Conservation (phyloP, 2,329 filamentous ascomycete species). For the Sporothrix curviconia region DNA sequence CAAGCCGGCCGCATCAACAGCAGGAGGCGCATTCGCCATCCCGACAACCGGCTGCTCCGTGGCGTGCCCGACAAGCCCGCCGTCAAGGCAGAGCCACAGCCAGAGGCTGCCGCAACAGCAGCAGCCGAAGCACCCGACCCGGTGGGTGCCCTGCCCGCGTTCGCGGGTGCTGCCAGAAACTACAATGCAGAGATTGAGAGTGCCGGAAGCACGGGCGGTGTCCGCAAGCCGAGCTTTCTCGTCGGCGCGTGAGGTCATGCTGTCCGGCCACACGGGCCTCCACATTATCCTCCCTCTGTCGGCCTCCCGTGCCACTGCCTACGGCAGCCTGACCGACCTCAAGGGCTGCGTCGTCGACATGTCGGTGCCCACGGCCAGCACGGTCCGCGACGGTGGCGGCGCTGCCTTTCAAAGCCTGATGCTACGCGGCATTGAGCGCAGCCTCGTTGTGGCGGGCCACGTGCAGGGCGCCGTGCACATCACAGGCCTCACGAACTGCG, state of each 20-base stretch:
- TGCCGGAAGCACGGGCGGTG: constrained; percentile 29
- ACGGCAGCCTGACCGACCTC: constrained; percentile 66
- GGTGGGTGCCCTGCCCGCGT: constrained; percentile 32
- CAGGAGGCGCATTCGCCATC: constrained; percentile 25
- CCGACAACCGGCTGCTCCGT: constrained; percentile 36
- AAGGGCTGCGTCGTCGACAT: constrained; percentile 72
- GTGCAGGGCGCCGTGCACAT: constrained; percentile 79
- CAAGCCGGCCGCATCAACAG: constrained; percentile 13
- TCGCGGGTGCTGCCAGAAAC: constrained; percentile 33
- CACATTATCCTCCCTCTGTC: constrained; percentile 73
- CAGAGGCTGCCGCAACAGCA: constrained; percentile 17
- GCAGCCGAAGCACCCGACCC: constrained; percentile 30
- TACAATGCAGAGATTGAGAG: constrained; percentile 53
- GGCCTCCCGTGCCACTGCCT: constrained; percentile 63
- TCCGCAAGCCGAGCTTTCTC: constrained; percentile 61
- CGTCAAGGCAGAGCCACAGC: not conserved
- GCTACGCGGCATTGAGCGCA: constrained; percentile 62
- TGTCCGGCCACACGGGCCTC: constrained; percentile 59
- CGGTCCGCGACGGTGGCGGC: constrained; percentile 26
- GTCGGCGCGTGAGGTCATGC: constrained; percentile 52
- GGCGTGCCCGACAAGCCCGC: constrained; percentile 8
- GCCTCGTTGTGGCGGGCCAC: constrained; percentile 69
- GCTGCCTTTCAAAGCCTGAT: constrained; percentile 62
- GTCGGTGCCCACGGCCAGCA: constrained; percentile 53
- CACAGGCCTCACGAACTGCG: constrained; percentile 63